A percentile compares a stretch with the other conserved stretches of the same genome.
Conservation (phyloP, 2,329 filamentous ascomycete genomes). For the Trichophyton verrucosum region DNA sequence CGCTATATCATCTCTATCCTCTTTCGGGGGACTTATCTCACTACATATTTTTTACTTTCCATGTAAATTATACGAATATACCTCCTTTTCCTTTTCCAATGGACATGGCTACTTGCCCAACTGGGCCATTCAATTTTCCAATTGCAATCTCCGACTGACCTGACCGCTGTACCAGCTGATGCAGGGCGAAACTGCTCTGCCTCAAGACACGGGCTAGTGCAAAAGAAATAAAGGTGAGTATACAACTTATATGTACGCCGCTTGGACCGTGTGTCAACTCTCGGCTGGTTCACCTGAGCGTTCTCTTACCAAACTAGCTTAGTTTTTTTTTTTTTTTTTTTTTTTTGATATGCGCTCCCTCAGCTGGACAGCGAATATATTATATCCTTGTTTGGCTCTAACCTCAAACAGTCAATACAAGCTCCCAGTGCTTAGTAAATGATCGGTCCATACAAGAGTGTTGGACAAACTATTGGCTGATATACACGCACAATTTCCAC, state of each 20-base stretch:
- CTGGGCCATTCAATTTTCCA: neutral
- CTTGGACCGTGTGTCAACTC: neutral
- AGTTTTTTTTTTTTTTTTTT: no score
- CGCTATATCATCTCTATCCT: neutral
- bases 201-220: neutral
- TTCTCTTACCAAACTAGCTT: neutral
- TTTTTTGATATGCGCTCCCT: neutral
- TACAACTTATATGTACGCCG: neutral
- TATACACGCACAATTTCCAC: neutral
- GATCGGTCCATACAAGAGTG: no score
- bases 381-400: neutral
- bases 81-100: neutral
- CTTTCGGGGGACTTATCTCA: neutral
- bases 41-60: neutral
- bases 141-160: neutral
- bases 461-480: neutral
- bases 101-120: neutral
- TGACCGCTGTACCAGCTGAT: neutral
- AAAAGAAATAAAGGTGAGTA: neutral
- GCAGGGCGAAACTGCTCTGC: neutral
- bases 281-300: neutral
- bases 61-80: conserved; percentile 2
- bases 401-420: neutral
- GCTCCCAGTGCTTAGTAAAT: neutral
- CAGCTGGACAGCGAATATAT: neutral